Percentiles rank a stretch among this genome's conserved stretches.
Conservation (phyloP, 306 rosid genomes). For the Pyrus communis region DNA sequence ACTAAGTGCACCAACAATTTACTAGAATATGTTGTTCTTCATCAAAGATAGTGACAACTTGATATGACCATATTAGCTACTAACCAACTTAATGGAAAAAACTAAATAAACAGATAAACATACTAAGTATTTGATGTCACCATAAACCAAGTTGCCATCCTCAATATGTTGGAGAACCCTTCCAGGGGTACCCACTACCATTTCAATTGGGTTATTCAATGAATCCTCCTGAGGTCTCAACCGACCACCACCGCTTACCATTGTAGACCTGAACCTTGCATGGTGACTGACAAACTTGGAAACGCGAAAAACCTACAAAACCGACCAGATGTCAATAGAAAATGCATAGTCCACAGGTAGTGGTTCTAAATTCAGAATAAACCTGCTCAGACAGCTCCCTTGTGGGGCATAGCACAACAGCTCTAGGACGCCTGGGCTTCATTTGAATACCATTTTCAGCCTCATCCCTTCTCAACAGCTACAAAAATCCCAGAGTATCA, state of each 20-base stretch:
- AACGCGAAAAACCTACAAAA: slow-evolving; percentile 76
- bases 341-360: slow-evolving; percentile 1
- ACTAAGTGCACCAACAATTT: slow-evolving; percentile 3
- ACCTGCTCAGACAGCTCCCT: slow-evolving; percentile 98
- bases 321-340: slow-evolving; percentile 21
- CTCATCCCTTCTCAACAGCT: slow-evolving; percentile 86
- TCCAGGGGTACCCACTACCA: slow-evolving; percentile 96
- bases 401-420: slow-evolving; percentile 84
- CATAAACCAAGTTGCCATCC: slow-evolving; percentile 87
- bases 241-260: slow-evolving; percentile 96
- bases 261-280: slow-evolving; percentile 78
- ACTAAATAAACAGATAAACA: neutral
- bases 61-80: neutral
- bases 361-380: slow-evolving; percentile 10
- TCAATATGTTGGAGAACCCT: slow-evolving; percentile 91
- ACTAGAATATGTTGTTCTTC: neutral
- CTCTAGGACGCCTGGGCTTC: slow-evolving; percentile 90
- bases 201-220: slow-evolving; percentile 65
- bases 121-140: slow-evolving; percentile 89
- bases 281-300: slow-evolving; percentile 88
- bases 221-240: slow-evolving; percentile 89
- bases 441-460: slow-evolving; percentile 50
- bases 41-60: neutral
- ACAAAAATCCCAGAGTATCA: slow-evolving; percentile 10
- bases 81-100: neutral